Conservation (phyloP, 2,329 filamentous ascomycete genomes). For the Sporothrix inflata region DNA sequence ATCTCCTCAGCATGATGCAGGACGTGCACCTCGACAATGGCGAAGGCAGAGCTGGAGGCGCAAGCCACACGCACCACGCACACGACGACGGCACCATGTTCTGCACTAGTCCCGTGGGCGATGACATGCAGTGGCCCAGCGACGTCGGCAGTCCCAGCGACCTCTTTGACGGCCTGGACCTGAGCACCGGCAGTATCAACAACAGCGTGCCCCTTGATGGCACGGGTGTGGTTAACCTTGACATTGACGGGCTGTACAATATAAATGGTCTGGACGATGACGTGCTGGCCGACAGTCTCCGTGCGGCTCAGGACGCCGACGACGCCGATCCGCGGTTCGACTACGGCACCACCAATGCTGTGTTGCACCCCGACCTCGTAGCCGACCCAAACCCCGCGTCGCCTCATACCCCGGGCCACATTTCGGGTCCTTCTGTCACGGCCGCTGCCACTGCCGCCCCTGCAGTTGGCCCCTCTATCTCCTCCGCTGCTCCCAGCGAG, state of each 20-base stretch:
- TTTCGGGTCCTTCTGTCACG: not conserved
- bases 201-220: not conserved
- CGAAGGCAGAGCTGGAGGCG: not conserved
- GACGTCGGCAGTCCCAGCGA: not conserved
- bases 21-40: not conserved
- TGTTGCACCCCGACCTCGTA: not conserved
- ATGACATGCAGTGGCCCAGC: not conserved
- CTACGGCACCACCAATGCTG: not conserved
- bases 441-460: not conserved
- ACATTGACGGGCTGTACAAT: not conserved
- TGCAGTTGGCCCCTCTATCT: too few relatives aligned
- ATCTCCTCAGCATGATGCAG: not conserved
- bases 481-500: not conserved
- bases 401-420: not conserved
- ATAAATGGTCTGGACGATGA: not conserved
- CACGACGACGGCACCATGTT: conserved; percentile 1
- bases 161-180: not conserved
- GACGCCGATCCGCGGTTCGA: not conserved
- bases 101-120: not conserved
- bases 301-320: not conserved
- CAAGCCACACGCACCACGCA: not conserved
- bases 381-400: not conserved
- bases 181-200: not conserved
- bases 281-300: not conserved
- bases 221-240: not conserved